Conservation (phyloP, 805 yeast species). For the Cyberlindnera sargentensis region DNA sequence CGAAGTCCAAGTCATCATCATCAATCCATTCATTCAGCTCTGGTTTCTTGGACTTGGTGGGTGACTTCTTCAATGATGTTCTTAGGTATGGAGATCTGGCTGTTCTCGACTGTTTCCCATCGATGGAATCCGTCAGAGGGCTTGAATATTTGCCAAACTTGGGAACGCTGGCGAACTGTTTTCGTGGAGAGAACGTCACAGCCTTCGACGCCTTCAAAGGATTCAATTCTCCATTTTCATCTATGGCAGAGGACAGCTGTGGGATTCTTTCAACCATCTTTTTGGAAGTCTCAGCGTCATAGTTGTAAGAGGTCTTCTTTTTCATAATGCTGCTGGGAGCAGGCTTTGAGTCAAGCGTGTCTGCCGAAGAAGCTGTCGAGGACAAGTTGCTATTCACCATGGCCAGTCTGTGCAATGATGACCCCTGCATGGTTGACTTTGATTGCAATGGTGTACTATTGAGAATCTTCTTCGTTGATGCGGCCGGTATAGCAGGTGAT, state of each 20-base stretch:
- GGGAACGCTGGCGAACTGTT: slow-evolving; percentile 11
- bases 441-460: slow-evolving; percentile 1
- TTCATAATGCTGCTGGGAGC: slow-evolving; percentile 21
- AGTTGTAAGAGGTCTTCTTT: slow-evolving; percentile 10
- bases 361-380: not conserved
- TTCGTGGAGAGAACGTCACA: slow-evolving; percentile 31
- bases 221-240: slow-evolving; percentile 24
- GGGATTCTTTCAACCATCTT: slow-evolving; percentile 16
- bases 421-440: not conserved
- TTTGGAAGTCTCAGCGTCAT: slow-evolving; percentile 16
- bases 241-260: slow-evolving; percentile 16
- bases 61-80: not conserved
- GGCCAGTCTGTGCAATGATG: slow-evolving; percentile 1
- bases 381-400: slow-evolving; percentile 1
- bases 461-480: slow-evolving; percentile 7
- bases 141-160: slow-evolving; percentile 14
- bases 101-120: slow-evolving; percentile 10
- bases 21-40: slow-evolving; percentile 16
- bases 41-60: slow-evolving; percentile 7
- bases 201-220: slow-evolving; percentile 27
- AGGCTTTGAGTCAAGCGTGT: not conserved
- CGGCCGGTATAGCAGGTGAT: slow-evolving; percentile 11
- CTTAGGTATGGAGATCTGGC: slow-evolving; percentile 17
- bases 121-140: slow-evolving; percentile 20
- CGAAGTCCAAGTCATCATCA: slow-evolving; percentile 12